phyloP scores from a whole-genome alignment of 1,284 basidiomycete genomes.

The Cryptococcus sp. region DNA sequence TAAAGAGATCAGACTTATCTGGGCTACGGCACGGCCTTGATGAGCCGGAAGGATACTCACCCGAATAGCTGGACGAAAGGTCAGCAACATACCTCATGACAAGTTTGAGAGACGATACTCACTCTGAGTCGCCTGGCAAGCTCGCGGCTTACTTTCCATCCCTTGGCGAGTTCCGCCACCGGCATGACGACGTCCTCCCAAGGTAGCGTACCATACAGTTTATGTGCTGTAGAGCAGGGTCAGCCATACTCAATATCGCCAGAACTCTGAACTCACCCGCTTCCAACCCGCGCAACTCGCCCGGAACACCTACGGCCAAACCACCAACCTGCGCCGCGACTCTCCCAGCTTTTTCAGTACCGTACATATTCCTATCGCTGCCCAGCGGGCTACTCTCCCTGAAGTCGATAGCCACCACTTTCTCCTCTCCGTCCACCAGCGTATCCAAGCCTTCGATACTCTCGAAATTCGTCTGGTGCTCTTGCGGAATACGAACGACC shows the following conservation, averaged over 20 bases:
- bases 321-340: slow-evolving; percentile 72
- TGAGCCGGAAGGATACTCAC: slow-evolving; percentile 8
- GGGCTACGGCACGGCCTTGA: background rate
- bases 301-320: slow-evolving; percentile 78
- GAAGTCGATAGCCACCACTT: slow-evolving; percentile 72
- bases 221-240: slow-evolving; percentile 32
- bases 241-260: slow-evolving; percentile 57
- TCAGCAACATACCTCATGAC: slow-evolving; percentile 4
- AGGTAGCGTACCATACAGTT: slow-evolving; percentile 58
- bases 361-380: slow-evolving; percentile 75
- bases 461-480: background rate
- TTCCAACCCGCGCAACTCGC: slow-evolving; percentile 80
- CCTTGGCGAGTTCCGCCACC: slow-evolving; percentile 69
- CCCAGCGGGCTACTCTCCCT: slow-evolving; percentile 79
- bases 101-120: slow-evolving; percentile 33
- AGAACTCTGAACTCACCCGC: slow-evolving; percentile 25
- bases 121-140: slow-evolving; percentile 72
- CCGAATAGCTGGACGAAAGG: slow-evolving; percentile 9
- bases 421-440: slow-evolving; percentile 8
- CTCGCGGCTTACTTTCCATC: slow-evolving; percentile 75
- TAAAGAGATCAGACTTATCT: background rate
- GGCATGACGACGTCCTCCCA: slow-evolving; percentile 80
- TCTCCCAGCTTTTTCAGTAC: slow-evolving; percentile 67
- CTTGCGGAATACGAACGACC: slow-evolving; percentile 72
- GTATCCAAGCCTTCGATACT: slow-evolving; percentile 1